Evolutionary conservation across 768 basidiomycete genomes (phyloP).

Genomic region (Leccinum subgranulosum): DNA sequence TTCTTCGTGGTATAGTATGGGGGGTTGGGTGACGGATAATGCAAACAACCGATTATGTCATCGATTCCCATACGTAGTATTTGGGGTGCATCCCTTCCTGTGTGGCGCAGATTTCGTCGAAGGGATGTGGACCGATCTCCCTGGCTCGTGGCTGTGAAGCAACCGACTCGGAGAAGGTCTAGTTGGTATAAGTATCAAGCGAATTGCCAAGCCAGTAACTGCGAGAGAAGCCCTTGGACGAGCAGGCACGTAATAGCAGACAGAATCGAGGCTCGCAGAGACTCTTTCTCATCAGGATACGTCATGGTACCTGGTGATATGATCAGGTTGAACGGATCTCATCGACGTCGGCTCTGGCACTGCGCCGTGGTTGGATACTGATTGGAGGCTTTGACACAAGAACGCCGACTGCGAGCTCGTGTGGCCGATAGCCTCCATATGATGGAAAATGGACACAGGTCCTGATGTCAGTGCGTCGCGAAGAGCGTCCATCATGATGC

Average conservation of each 20-base stretch:
- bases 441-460: constrained; percentile 13
- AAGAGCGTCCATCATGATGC: constrained; percentile 16
- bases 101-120: constrained; percentile 7
- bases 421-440: constrained; percentile 7
- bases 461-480: constrained; percentile 6
- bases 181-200: not conserved
- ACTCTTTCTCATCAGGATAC: constrained; percentile 1
- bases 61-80: constrained; percentile 13
- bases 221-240: not conserved
- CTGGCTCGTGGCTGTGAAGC: not conserved
- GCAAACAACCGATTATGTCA: constrained; percentile 15
- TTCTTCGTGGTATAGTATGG: not conserved
- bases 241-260: constrained; percentile 11
- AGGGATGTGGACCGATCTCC: not conserved
- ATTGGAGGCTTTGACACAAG: constrained; percentile 8
- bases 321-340: constrained; percentile 2
- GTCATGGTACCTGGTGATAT: constrained; percentile 6
- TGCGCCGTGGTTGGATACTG: constrained; percentile 2
- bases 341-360: constrained; percentile 4
- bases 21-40: not conserved
- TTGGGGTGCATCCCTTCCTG: constrained; percentile 4
- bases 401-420: constrained; percentile 8
- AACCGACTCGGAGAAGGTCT: not conserved
- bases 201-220: not conserved
- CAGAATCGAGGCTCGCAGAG: not conserved